phyloP scores from a whole-genome alignment of 352 stramenopile species.

The Plasmopara viticola region DNA sequence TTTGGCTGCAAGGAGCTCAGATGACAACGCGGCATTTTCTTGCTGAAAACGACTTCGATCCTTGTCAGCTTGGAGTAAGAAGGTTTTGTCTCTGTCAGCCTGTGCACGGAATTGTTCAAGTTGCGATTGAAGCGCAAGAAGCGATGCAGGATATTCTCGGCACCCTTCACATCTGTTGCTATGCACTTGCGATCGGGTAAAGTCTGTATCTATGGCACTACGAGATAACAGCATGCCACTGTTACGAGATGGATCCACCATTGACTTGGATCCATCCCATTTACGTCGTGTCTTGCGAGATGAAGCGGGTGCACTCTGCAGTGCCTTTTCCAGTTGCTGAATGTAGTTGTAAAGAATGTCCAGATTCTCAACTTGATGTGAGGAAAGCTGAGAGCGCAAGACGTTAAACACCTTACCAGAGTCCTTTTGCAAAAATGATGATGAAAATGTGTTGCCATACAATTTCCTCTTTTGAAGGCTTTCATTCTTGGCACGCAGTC shows the following conservation, averaged over 20 bases:
- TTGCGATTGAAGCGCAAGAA: constrained; percentile 45
- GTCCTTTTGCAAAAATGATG: constrained; percentile 30
- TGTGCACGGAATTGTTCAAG: constrained; percentile 41
- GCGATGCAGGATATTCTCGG: constrained; percentile 21
- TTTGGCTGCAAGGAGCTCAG: constrained; percentile 35
- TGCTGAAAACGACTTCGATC: constrained; percentile 32
- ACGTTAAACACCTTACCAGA: constrained; percentile 35
- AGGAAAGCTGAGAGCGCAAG: constrained; percentile 46
- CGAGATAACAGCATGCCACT: constrained; percentile 23
- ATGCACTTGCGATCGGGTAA: constrained; percentile 22
- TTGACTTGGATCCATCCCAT: constrained; percentile 31
- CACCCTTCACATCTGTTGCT: constrained; percentile 40
- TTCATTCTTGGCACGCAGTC: constrained; percentile 49
- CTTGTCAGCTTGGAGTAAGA: constrained; percentile 39
- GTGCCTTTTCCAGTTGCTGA: constrained; percentile 35
- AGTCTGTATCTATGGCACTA: constrained; percentile 26
- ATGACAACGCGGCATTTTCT: constrained; percentile 41
- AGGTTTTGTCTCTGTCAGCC: constrained; percentile 32
- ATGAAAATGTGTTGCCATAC: constrained; percentile 1
- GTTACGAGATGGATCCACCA: constrained; percentile 35
- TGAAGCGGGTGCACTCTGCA: constrained; percentile 16
- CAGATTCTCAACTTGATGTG: constrained; percentile 48
- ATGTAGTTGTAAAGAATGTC: constrained; percentile 53
- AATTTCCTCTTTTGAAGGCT: constrained; percentile 22
- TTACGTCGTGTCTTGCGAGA: constrained; percentile 6